Conservation (phyloP, 495 filamentous ascomycete species). For the Bryoglossum gracile region DNA sequence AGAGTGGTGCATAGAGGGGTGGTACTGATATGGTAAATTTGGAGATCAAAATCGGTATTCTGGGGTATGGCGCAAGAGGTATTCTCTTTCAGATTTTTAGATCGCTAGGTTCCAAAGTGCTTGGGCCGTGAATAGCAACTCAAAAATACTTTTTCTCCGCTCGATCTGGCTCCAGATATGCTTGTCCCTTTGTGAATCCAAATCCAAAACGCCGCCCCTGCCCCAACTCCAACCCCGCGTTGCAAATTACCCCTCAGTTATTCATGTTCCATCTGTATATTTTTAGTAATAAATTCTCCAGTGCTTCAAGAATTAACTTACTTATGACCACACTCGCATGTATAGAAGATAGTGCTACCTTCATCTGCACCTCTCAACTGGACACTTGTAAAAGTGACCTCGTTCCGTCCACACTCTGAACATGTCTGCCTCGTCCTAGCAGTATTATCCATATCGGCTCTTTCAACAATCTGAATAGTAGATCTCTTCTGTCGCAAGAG, state of each 20-base stretch:
- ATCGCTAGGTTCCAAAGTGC: constrained; percentile 26
- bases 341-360: constrained; percentile 85
- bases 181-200: too few species aligned
- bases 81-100: too few species aligned
- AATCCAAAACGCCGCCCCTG: too few species aligned
- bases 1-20: constrained; percentile 27
- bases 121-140: constrained; percentile 20
- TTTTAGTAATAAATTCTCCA: constrained; percentile 27
- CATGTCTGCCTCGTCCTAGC: constrained; percentile 64
- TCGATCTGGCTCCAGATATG: too few species aligned
- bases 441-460: constrained; percentile 71
- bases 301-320: constrained; percentile 38
- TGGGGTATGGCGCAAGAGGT: too few species aligned
- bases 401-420: constrained; percentile 68
- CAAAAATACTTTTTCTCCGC: too few species aligned
- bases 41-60: not conserved
- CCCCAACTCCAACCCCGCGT: too few species aligned
- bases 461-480: constrained; percentile 72
- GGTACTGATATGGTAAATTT: too few species aligned
- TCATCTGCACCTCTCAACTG: constrained; percentile 93
- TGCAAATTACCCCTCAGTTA: too few species aligned
- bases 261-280: constrained; percentile 50
- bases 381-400: constrained; percentile 78
- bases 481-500: constrained; percentile 76
- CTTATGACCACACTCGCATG: constrained; percentile 79